These are phyloP conservation scores for Nemania serpens DNA, from an alignment of 2,329 filamentous ascomycete genomes.

Conservation along the genomic window DNA sequence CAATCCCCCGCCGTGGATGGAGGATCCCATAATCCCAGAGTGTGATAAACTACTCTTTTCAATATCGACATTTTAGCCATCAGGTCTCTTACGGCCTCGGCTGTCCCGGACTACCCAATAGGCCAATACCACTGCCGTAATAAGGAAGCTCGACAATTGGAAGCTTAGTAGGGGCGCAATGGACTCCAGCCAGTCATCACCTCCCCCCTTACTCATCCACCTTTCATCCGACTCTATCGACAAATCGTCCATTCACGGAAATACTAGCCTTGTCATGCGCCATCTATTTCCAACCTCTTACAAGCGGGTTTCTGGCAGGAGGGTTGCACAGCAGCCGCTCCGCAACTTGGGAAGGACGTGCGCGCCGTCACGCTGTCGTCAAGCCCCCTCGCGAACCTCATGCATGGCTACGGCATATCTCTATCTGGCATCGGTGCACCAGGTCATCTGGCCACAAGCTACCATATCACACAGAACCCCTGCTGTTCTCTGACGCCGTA, in stretches of 20 bases:
- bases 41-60: constrained; percentile 22
- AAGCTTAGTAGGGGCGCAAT: constrained; percentile 10
- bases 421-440: constrained; percentile 21
- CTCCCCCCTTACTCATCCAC: constrained; percentile 1
- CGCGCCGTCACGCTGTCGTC: constrained; percentile 24
- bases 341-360: constrained; percentile 24
- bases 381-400: constrained; percentile 18
- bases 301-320: constrained; percentile 9
- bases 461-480: constrained; percentile 16
- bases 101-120: constrained; percentile 39
- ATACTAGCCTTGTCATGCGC: constrained; percentile 24
- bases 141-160: constrained; percentile 15
- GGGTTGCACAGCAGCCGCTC: constrained; percentile 25
- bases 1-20: background rate
- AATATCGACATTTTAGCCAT: constrained; percentile 31
- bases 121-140: constrained; percentile 28
- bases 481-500: constrained; percentile 8
- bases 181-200: constrained; percentile 13
- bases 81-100: constrained; percentile 31
- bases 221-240: constrained; percentile 5
- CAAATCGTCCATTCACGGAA: background rate
- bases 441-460: constrained; percentile 24
- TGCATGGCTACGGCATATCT: constrained; percentile 21
- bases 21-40: constrained; percentile 14
- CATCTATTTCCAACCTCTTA: constrained; percentile 15